These are phyloP conservation scores for Pyrrhoderma lamaoense DNA, from an alignment of 1,284 basidiomycete species.

Conservation along the genomic window DNA sequence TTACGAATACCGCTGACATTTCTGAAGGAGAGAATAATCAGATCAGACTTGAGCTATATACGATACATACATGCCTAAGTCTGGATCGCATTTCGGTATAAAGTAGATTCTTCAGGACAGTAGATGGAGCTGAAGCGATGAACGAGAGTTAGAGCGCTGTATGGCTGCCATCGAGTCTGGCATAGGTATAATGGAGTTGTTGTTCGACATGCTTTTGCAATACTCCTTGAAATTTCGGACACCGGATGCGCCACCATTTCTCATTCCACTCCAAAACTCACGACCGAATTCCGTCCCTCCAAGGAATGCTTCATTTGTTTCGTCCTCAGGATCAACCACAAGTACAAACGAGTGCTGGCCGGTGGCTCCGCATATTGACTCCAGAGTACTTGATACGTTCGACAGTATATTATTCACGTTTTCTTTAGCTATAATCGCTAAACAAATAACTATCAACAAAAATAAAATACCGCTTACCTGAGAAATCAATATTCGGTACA, in stretches of 20 bases:
- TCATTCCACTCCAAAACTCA: slow-evolving; percentile 55
- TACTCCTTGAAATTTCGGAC: slow-evolving; percentile 46
- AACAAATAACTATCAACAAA: too few species aligned
- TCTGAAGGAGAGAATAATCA: slow-evolving; percentile 30
- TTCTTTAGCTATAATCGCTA: not conserved
- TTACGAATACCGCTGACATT: slow-evolving; percentile 46
- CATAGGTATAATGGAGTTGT: too few species aligned
- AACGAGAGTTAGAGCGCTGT: slow-evolving; percentile 3
- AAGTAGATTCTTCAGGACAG: slow-evolving; percentile 41
- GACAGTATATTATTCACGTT: slow-evolving; percentile 40
- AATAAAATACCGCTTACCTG: too few species aligned
- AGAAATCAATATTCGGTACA: too few species aligned
- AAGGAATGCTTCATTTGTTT: slow-evolving; percentile 45
- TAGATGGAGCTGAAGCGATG: slow-evolving; percentile 27
- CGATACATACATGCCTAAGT: slow-evolving; percentile 36
- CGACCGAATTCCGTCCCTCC: slow-evolving; percentile 52
- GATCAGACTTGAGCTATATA: too few species aligned
- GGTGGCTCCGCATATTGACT: slow-evolving; percentile 39
- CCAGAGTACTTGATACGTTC: slow-evolving; percentile 42
- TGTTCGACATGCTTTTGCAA: slow-evolving; percentile 25
- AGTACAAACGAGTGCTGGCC: slow-evolving; percentile 55
- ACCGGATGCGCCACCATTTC: slow-evolving; percentile 50
- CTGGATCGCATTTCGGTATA: slow-evolving; percentile 45
- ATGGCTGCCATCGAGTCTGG: not conserved
- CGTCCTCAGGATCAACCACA: slow-evolving; percentile 44